Evolutionary conservation across 2,329 filamentous ascomycete genomes (phyloP).

Genomic region (Venturia carpophila): DNA sequence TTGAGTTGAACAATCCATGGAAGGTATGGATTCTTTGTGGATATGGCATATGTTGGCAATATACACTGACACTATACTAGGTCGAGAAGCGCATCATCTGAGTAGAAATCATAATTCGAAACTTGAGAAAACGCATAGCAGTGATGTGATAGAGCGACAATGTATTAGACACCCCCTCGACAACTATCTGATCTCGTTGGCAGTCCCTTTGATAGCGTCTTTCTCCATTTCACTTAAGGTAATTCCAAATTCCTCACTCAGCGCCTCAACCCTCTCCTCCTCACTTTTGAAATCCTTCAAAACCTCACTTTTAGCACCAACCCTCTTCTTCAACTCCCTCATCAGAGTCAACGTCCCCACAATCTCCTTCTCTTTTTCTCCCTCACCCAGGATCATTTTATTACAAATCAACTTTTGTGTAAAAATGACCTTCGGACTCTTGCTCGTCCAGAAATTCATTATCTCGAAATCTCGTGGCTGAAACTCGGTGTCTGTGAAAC

Average conservation of each 20-base stretch:
- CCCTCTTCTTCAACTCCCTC: constrained; percentile 38
- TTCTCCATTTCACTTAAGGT: constrained; percentile 32
- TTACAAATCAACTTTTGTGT: constrained; percentile 46
- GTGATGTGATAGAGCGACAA: neutral
- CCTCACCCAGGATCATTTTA: constrained; percentile 44
- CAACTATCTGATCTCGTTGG: constrained; percentile 28
- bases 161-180: constrained; percentile 1
- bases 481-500: constrained; percentile 60
- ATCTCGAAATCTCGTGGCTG: constrained; percentile 52
- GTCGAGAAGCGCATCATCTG: constrained; percentile 33
- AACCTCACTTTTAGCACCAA: constrained; percentile 36
- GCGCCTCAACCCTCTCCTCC: constrained; percentile 35
- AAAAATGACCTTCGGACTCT: constrained; percentile 44
- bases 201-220: constrained; percentile 31
- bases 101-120: constrained; percentile 16
- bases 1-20: constrained; percentile 61
- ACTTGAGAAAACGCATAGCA: neutral
- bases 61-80: constrained; percentile 28
- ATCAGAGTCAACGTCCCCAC: constrained; percentile 36
- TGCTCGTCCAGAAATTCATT: constrained; percentile 51
- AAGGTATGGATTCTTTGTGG: constrained; percentile 42
- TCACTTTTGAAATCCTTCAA: constrained; percentile 37
- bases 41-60: too few relatives aligned
- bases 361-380: constrained; percentile 22
- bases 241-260: constrained; percentile 40